Evolutionary conservation across 75 land plant species (phyloP), one percentile per base, ranked within the genome.

Genomic region (Sequoia sempervirens): DNA sequence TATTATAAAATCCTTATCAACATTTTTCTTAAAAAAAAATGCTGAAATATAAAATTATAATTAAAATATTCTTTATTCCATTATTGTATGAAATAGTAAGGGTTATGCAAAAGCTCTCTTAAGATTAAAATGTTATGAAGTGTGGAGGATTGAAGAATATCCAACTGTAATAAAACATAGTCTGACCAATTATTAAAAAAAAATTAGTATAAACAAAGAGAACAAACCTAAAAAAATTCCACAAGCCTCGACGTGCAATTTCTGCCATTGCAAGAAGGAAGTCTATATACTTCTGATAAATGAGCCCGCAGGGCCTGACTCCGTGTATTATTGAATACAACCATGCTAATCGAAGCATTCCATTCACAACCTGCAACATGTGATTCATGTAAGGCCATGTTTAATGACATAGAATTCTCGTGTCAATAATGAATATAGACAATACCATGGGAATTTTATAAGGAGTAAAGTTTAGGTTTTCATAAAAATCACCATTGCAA

Each of bases 321-420:
- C 83, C 69, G 28, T 87, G 68, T 5, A 87, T 40, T 3, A 86
- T n/a, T 54, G 89, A 78, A 81, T 90, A 89, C 81, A 92, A 46
- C 94, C 94, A 92, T 53, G 92, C 88, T 68, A 92, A 88, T 53
- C 94, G 84, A 36, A 91, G 87, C 17, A 92, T 3, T 14, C 83
- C 61, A 80, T 92, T 91, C 64, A 87, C 18, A 8, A 80, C 89
- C 94, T 92, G 86, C 78, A 81, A 81, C 30, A 81, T 18, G 15
- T 36, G 11, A 58, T 37, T 38, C 32, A 61, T 50, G 0, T 36
- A 50, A 50, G 76, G 58, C 52, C 75, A 83, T 0, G 61, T 15
- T 43, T 20, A 78, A 38, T 38, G n/a, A 78, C 69, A 37, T 84
- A 85, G 4, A 37, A 79, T 80, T 53, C 34, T 34, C 12, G 30